Conservation (phyloP, 305 asterid genomes). For the Lippia alba region DNA sequence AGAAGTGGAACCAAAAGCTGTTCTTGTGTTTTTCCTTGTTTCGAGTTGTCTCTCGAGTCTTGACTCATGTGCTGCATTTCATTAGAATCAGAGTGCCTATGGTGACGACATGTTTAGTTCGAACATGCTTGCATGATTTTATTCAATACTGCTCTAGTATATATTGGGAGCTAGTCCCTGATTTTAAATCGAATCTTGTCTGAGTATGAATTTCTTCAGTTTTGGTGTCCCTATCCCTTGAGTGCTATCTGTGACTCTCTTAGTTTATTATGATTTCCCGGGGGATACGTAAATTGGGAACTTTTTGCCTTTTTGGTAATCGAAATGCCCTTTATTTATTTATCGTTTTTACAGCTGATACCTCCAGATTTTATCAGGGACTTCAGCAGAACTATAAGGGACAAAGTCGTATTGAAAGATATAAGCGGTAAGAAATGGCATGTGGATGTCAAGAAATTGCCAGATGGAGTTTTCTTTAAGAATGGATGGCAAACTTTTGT, state of each 20-base stretch:
- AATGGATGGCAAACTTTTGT: constrained; percentile 51
- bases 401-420: constrained; percentile 43
- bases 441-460: constrained; percentile 38
- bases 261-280: neutral
- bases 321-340: no score
- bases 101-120: neutral
- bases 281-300: neutral
- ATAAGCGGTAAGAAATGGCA: constrained; percentile 41
- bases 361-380: constrained; percentile 42
- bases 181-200: neutral
- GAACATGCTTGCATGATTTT: neutral
- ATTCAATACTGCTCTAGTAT: neutral
- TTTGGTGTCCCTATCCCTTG: neutral
- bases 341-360: constrained; percentile 15
- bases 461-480: constrained; percentile 35
- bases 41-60: neutral
- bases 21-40: neutral
- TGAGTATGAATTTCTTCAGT: neutral
- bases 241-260: neutral
- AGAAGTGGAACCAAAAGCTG: neutral
- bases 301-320: constrained; percentile 4
- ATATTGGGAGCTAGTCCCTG: neutral
- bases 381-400: constrained; percentile 32
- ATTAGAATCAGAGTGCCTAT: neutral
- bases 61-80: constrained; percentile 2